Percentiles rank a stretch among this genome's conserved stretches.
phyloP scores from a whole-genome alignment of 768 basidiomycete genomes.

The Cubamyces sp. region DNA sequence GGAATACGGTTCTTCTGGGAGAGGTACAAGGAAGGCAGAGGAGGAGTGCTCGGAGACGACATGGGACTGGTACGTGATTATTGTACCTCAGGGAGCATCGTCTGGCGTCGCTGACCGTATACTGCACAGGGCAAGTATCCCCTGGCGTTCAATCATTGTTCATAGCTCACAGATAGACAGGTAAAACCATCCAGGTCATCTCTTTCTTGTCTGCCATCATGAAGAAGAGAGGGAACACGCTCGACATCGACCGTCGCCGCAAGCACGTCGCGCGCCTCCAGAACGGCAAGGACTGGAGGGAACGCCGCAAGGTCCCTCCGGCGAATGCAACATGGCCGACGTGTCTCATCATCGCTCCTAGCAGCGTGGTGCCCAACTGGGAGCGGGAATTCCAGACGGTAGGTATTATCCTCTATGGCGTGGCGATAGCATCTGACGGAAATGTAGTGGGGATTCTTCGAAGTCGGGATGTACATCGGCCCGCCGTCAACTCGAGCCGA shows the following conservation, averaged over 20 bases:
- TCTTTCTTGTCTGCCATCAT: constrained; percentile 91
- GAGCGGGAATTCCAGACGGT: constrained; percentile 85
- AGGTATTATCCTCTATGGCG: constrained; percentile 25
- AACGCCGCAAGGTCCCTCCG: constrained; percentile 56
- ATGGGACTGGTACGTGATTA: constrained; percentile 76
- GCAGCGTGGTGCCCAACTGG: constrained; percentile 87
- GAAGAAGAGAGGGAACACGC: constrained; percentile 69
- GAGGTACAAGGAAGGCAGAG: constrained; percentile 65
- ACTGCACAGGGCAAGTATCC: background rate
- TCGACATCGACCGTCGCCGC: constrained; percentile 69
- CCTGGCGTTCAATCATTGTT: background rate
- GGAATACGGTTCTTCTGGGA: constrained; percentile 83
- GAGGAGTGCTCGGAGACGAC: constrained; percentile 91
- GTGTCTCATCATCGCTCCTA: constrained; percentile 85
- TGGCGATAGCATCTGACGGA: background rate
- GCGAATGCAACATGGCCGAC: constrained; percentile 84
- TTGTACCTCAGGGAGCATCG: background rate
- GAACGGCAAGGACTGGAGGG: constrained; percentile 58
- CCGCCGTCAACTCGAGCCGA: constrained; percentile 52
- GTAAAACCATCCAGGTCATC: constrained; percentile 95
- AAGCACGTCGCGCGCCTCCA: constrained; percentile 69
- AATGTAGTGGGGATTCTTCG: constrained; percentile 91
- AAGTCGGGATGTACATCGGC: constrained; percentile 75
- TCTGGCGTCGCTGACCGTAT: constrained; percentile 32
- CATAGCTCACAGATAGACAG: constrained; percentile 35